A percentile compares a stretch with the other conserved stretches of the same genome.
Conservation (phyloP, 2,329 filamentous ascomycete species). For the Nemania bipapillata region DNA sequence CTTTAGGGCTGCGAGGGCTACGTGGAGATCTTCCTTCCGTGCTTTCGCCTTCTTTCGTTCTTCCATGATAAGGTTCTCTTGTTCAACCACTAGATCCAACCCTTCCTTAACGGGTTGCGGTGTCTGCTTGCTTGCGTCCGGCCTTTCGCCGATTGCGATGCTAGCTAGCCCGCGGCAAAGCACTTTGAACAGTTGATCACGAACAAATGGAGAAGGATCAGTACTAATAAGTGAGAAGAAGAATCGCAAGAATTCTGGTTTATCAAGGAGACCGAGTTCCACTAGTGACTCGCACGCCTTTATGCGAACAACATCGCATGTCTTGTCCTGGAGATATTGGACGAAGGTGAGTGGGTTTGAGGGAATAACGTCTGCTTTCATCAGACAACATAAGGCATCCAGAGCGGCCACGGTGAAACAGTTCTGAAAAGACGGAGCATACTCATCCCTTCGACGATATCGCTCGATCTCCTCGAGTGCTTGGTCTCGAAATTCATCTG, state of each 20-base stretch:
- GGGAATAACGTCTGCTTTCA: slow-evolving; percentile 72
- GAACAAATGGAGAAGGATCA: slow-evolving; percentile 71
- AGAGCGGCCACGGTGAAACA: slow-evolving; percentile 72
- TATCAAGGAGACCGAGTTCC: slow-evolving; percentile 69
- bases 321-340: slow-evolving; percentile 73
- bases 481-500: slow-evolving; percentile 62
- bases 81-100: slow-evolving; percentile 61
- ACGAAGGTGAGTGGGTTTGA: slow-evolving; percentile 66
- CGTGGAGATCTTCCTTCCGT: slow-evolving; percentile 60
- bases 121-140: slow-evolving; percentile 47
- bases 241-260: slow-evolving; percentile 65
- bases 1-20: slow-evolving; percentile 61
- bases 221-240: slow-evolving; percentile 69
- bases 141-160: slow-evolving; percentile 71
- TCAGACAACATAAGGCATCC: slow-evolving; percentile 69
- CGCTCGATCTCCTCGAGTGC: slow-evolving; percentile 73
- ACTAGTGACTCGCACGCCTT: slow-evolving; percentile 73
- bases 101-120: slow-evolving; percentile 52
- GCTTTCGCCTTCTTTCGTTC: slow-evolving; percentile 60
- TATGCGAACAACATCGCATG: slow-evolving; percentile 70
- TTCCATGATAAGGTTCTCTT: slow-evolving; percentile 57
- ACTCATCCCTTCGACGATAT: slow-evolving; percentile 74
- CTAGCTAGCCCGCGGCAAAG: slow-evolving; percentile 70
- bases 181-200: slow-evolving; percentile 68
- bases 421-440: slow-evolving; percentile 74